Percentiles rank a stretch among this genome's conserved stretches.
Evolutionary conservation across 2,329 filamentous ascomycete species (phyloP).

Genomic region (Colletotrichum sp.): DNA sequence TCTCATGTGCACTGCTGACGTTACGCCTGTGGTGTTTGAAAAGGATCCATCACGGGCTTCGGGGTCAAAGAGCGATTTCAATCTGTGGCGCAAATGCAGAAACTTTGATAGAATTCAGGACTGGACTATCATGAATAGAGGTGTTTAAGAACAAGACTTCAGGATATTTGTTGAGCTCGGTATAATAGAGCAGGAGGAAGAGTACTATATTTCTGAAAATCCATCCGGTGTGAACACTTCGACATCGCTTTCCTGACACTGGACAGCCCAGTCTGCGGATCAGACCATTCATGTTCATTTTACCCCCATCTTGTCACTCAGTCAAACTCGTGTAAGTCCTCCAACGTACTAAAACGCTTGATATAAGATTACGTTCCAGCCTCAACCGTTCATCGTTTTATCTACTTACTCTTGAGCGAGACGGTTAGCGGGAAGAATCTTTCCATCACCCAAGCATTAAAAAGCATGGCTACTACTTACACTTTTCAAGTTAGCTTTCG

Average conservation of each 20-base stretch:
- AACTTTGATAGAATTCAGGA: neutral
- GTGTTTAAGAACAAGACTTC: neutral
- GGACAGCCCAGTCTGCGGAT: neutral
- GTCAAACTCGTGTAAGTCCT: neutral
- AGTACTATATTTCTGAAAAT: rapidly evolving
- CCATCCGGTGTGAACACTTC: neutral
- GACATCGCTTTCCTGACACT: neutral
- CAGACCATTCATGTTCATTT: neutral
- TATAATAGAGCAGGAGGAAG: neutral
- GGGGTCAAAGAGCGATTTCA: neutral
- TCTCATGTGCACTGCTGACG: constrained; percentile 18
- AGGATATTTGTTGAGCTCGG: rapidly evolving
- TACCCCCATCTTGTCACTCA: neutral
- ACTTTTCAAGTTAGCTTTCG: neutral
- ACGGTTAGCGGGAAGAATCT: neutral
- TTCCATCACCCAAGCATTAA: neutral
- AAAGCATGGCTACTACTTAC: neutral
- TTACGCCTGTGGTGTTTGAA: neutral
- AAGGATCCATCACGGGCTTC: neutral
- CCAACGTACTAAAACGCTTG: neutral
- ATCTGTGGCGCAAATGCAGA: neutral
- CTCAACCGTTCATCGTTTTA: neutral
- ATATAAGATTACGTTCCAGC: neutral
- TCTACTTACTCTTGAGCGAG: neutral
- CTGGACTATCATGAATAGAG: neutral